A percentile compares a stretch with the other conserved stretches of the same genome.
Evolutionary conservation across 1,284 basidiomycete genomes (phyloP).

Genomic region (Apiotrichum domesticum): DNA sequence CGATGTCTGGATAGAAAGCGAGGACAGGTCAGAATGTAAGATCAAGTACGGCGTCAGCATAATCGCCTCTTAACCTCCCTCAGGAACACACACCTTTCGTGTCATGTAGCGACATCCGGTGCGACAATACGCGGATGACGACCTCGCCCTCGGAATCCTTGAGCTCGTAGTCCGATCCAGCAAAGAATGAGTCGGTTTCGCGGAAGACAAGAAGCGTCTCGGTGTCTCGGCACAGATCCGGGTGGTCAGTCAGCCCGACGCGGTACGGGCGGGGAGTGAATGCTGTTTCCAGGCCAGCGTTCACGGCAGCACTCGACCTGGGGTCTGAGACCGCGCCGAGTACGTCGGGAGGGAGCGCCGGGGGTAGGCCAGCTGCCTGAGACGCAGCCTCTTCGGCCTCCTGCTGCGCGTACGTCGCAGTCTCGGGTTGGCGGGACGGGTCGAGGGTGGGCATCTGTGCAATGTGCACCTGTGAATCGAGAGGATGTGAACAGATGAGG

Average conservation of each 20-base stretch:
- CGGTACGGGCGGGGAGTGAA: not conserved
- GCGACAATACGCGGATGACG: slow-evolving; percentile 35
- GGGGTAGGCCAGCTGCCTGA: not conserved
- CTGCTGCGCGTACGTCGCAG: not conserved
- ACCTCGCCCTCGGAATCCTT: slow-evolving; percentile 36
- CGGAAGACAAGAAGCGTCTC: not conserved
- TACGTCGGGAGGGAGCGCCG: not conserved
- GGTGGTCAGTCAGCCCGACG: not conserved
- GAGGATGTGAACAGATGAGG: too few species aligned
- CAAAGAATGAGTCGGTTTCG: not conserved
- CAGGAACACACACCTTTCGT: not conserved
- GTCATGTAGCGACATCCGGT: slow-evolving; percentile 32
- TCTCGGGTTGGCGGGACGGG: not conserved
- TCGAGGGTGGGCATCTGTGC: not conserved
- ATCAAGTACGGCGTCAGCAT: too few species aligned
- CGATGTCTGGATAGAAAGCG: not conserved
- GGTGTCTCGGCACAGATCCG: not conserved
- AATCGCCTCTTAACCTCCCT: too few species aligned
- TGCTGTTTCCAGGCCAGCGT: not conserved
- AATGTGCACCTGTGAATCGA: too few species aligned
- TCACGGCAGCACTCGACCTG: not conserved
- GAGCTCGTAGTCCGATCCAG: slow-evolving; percentile 29
- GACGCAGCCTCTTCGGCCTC: not conserved
- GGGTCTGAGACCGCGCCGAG: not conserved
- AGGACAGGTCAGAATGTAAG: too few species aligned